Evolutionary conservation across 2,329 filamentous ascomycete species (phyloP).

Genomic region (Apiospora hydei): DNA sequence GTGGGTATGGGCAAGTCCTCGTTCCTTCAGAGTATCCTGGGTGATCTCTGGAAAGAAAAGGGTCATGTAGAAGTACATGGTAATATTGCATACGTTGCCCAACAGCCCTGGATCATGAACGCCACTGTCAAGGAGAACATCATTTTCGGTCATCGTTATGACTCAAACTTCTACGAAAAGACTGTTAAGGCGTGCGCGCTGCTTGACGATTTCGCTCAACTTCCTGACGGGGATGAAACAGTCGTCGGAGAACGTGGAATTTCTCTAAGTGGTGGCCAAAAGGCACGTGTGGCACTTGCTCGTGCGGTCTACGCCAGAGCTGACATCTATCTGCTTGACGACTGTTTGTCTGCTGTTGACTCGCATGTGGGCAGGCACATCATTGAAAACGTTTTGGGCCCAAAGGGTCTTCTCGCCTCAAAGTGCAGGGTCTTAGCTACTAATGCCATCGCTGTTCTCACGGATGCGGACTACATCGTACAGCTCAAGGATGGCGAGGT

Average conservation of each 20-base stretch:
- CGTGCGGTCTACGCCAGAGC: conserved; percentile 94
- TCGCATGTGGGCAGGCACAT: conserved; percentile 95
- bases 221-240: conserved; percentile 95
- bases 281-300: conserved; percentile 89
- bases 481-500: conserved; percentile 85
- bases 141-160: conserved; percentile 92
- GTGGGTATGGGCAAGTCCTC: conserved; percentile 98
- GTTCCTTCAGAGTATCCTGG: conserved; percentile 84
- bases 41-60: conserved; percentile 88
- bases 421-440: conserved; percentile 95
- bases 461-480: conserved; percentile 87
- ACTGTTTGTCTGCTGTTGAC: conserved; percentile 96
- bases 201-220: conserved; percentile 85
- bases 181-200: conserved; percentile 92
- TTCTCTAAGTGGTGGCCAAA: conserved; percentile 93
- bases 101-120: conserved; percentile 97
- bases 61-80: conserved; percentile 86
- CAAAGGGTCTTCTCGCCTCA: conserved; percentile 78
- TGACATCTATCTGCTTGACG: conserved; percentile 95
- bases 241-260: conserved; percentile 97
- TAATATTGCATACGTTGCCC: conserved; percentile 87
- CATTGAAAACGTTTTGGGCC: conserved; percentile 91
- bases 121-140: conserved; percentile 98
- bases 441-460: conserved; percentile 90
- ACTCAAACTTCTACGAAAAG: conserved; percentile 91